Base-by-base conservation (phyloP, 2,329 filamentous ascomycete species). In the Annulohypoxylon truncatum region DNA sequence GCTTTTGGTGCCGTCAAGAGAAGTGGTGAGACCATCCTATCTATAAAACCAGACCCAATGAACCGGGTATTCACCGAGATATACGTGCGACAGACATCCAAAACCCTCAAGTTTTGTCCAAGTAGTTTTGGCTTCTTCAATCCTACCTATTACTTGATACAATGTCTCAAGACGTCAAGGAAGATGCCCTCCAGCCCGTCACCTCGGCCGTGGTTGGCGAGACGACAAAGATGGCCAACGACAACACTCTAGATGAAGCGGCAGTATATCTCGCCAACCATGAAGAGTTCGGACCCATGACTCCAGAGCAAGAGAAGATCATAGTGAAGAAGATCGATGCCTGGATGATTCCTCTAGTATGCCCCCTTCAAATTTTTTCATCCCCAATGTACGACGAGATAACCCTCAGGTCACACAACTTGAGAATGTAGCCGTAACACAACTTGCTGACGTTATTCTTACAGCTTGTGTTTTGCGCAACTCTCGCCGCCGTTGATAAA, bases 401-500 rank as follows among this genome's bases (percentile, higher is more conserved):
- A 35, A 26, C 31, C 20, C 26, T 8, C 12, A 31, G 9, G 28
- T 29, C 22, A 40, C 13, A 15, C 15, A 29, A 5, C 3, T 31
- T n/a, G 42, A 26, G 12, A 26, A 24, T 38, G 31, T n/a, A 38
- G 12, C 31, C 44, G 4, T 61, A 12, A 15, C 6, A 50, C 18
- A 9, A 24, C 4, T 26, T 42, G 44, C 62, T 70, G 22, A 55
- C 15, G 2, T 46, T 44, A 15, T 51, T 44, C 10, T 35, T 47
- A 26, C 22, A 77, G 75, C 64, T 77, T 12, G 54, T 78, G 6
- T 72, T 77, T 48, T 65, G 71, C 18, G 72, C 72, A 2, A 76
- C 72, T 9, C 72, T 78, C 42, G 69, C 71, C 31, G 76, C 76
- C 33, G 73, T 77, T n/a, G 76, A 77, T 58, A 77, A 77, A 52